Conservation (phyloP, 202 grass and related monocot genomes). For the Eragrostis tef region DNA sequence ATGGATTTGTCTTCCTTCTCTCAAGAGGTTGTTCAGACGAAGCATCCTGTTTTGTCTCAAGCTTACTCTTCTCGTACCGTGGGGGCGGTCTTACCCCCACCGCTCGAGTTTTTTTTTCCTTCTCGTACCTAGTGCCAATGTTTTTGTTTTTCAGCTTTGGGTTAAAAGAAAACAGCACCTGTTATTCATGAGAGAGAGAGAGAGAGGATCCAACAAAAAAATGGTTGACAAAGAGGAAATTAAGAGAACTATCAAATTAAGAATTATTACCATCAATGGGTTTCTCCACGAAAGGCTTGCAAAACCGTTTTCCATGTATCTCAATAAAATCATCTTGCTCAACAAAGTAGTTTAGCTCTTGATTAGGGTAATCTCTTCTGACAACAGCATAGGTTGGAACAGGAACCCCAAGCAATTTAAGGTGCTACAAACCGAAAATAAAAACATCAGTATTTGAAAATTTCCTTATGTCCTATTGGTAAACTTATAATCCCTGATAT, state of each 20-base stretch:
- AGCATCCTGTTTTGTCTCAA: slow-evolving; percentile 25
- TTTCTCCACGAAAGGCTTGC: slow-evolving; percentile 98
- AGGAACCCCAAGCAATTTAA: slow-evolving; percentile 80
- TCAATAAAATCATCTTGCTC: slow-evolving; percentile 99
- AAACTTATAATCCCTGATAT: too few species aligned
- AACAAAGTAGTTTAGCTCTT: slow-evolving; percentile 88
- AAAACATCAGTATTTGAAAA: slow-evolving; percentile 42
- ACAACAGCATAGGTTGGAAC: slow-evolving; percentile 92
- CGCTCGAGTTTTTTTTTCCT: too few species aligned
- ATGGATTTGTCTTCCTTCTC: slow-evolving; percentile 13
- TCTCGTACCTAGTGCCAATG: background rate
- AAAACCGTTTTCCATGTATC: slow-evolving; percentile 83
- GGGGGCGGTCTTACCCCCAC: too few species aligned
- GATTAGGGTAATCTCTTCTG: slow-evolving; percentile 80
- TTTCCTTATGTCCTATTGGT: too few species aligned
- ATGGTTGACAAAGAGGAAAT: slow-evolving; percentile 13
- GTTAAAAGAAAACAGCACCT: background rate
- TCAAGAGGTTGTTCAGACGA: slow-evolving; percentile 17
- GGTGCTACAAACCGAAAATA: slow-evolving; percentile 61
- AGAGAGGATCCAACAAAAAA: slow-evolving; percentile 18
- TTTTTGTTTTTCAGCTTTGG: slow-evolving; percentile 4
- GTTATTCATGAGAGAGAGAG: slow-evolving; percentile 5
- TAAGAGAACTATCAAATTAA: too few species aligned
- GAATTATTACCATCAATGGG: slow-evolving; percentile 77
- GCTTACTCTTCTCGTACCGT: too few species aligned